A percentile compares a stretch with the other conserved stretches of the same genome.
These are phyloP conservation scores for Tetrahymena malaccensis DNA, from an alignment of 73 alveolate genomes.

Conservation along the genomic window DNA sequence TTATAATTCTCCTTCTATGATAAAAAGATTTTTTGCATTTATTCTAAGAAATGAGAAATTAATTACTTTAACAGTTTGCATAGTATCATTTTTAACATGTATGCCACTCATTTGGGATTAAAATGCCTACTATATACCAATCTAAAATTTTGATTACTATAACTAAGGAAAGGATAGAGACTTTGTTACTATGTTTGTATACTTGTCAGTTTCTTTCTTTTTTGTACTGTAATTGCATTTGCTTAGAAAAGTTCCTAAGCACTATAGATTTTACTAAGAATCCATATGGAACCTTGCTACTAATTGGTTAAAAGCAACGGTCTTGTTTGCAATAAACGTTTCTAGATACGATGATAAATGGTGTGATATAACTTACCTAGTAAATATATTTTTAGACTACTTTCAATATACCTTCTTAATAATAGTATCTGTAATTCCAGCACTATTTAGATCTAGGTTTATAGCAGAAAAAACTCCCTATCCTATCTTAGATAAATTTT, in stretches of 20 bases:
- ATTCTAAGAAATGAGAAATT: background rate
- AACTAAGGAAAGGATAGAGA: background rate
- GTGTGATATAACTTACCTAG: background rate
- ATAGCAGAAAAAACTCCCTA: background rate
- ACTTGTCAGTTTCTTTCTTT: background rate
- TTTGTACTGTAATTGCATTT: background rate
- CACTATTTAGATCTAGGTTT: background rate
- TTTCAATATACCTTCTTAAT: background rate
- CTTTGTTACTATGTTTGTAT: background rate
- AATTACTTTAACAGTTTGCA: background rate
- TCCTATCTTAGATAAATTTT: background rate
- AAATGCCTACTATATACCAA: background rate
- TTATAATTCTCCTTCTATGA: background rate
- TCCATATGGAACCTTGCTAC: background rate
- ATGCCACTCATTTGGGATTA: background rate
- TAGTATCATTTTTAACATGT: background rate
- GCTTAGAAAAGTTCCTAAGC: background rate
- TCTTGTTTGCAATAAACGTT: background rate
- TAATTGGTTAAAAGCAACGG: background rate
- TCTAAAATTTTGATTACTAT: background rate
- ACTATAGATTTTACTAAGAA: background rate
- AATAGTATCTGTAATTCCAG: background rate
- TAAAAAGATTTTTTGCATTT: background rate
- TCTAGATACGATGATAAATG: background rate
- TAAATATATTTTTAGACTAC: background rate